Evolutionary conservation across 495 filamentous ascomycete genomes (phyloP).

Genomic region (Penicillium desertorum): DNA sequence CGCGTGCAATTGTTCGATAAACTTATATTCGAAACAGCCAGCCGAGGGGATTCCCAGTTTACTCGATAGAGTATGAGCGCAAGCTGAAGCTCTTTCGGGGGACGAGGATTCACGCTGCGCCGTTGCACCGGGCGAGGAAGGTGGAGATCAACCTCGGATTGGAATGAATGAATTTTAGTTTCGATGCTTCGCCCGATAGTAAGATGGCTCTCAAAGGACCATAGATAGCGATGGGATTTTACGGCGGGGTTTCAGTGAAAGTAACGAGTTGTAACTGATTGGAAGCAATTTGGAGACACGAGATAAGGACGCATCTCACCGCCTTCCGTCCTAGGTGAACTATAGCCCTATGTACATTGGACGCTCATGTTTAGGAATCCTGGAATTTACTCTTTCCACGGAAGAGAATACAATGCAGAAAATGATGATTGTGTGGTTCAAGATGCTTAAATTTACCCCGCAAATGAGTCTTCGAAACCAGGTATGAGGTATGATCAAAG

Average conservation of each 20-base stretch:
- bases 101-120: slow-evolving; percentile 3
- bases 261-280: not conserved
- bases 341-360: not conserved
- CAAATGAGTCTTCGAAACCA: not conserved
- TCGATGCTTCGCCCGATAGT: not conserved
- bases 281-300: slow-evolving; percentile 6
- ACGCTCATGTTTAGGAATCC: too few relatives aligned
- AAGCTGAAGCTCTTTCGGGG: slow-evolving; percentile 6
- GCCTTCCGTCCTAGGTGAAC: not conserved
- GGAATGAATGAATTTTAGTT: not conserved
- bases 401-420: not conserved
- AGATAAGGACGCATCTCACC: slow-evolving; percentile 15
- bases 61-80: not conserved
- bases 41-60: not conserved
- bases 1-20: not conserved
- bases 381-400: not conserved
- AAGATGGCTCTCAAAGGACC: not conserved
- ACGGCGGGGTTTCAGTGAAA: not conserved
- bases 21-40: not conserved
- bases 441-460: not conserved
- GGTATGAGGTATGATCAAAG: not conserved
- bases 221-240: not conserved
- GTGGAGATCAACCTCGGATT: not conserved
- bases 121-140: slow-evolving; percentile 2
- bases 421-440: not conserved